Percentiles rank a stretch among this genome's conserved stretches.
Evolutionary conservation across 202 grass and related monocot genomes (phyloP).

Genomic region (Digitaria exilis): DNA sequence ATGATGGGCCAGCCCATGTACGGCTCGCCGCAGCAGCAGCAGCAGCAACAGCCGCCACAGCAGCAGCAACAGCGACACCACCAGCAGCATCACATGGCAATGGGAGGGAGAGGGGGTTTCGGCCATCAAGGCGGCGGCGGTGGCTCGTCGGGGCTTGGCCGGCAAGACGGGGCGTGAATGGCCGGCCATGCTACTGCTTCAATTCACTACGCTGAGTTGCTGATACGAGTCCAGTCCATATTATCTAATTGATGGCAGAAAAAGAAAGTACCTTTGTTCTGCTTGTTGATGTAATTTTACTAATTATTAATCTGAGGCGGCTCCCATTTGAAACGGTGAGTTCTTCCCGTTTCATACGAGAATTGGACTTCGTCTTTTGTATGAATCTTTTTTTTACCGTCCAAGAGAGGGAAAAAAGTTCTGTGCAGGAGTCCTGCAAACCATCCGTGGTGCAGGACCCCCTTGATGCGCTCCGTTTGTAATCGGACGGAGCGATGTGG

Average conservation of each 20-base stretch:
- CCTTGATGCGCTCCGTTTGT: too few species aligned
- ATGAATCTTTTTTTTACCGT: too few species aligned
- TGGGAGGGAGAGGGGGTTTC: constrained; percentile 50
- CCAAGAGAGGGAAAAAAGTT: too few species aligned
- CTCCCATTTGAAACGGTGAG: background rate
- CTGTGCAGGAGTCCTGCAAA: too few species aligned
- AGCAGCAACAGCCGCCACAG: background rate
- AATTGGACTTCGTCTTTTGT: background rate
- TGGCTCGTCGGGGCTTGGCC: constrained; percentile 38
- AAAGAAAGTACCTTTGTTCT: too few species aligned
- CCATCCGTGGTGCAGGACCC: too few species aligned
- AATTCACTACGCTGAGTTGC: too few species aligned
- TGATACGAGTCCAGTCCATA: background rate
- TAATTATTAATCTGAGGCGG: constrained; percentile 41
- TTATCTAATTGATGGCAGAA: constrained; percentile 20
- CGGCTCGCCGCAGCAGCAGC: constrained; percentile 48
- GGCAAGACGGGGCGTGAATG: constrained; percentile 46
- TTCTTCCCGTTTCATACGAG: background rate
- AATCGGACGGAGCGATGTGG: too few species aligned
- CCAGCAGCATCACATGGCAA: constrained; percentile 56
- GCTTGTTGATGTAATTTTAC: background rate
- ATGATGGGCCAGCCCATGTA: constrained; percentile 92
- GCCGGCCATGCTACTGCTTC: too few species aligned
- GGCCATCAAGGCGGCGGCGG: constrained; percentile 31
- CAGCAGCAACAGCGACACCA: constrained; percentile 28